phyloP scores from a whole-genome alignment of 495 filamentous ascomycete species.

The Daldinia grandis region DNA sequence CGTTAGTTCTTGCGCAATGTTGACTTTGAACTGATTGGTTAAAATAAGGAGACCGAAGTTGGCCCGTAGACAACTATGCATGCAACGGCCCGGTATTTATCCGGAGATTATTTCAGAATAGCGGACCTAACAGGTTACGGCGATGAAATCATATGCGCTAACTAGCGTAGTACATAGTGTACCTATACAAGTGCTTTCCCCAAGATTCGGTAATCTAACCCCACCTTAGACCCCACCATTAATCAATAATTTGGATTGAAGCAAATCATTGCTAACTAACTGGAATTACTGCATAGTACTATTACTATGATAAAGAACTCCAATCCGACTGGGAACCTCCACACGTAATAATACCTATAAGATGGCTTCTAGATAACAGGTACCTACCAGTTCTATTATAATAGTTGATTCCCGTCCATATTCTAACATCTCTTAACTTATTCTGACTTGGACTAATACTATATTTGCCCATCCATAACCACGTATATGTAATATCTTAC shows the following conservation, averaged over 20 bases:
- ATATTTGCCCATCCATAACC: not conserved
- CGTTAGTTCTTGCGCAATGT: slow-evolving; percentile 21
- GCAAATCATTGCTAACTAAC: not conserved
- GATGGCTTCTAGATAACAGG: too few relatives aligned
- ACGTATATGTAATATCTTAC: not conserved
- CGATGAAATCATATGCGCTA: too few relatives aligned
- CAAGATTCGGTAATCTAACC: not conserved
- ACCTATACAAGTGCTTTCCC: not conserved
- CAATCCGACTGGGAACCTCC: too few relatives aligned
- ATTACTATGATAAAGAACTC: too few relatives aligned
- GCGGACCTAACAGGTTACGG: too few relatives aligned
- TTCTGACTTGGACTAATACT: not conserved
- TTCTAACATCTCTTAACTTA: too few relatives aligned
- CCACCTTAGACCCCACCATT: not conserved
- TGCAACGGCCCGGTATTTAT: not conserved
- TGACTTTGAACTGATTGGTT: slow-evolving; percentile 35
- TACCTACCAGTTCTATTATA: too few relatives aligned
- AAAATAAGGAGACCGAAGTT: slow-evolving; percentile 8
- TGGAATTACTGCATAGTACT: not conserved
- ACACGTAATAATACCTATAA: too few relatives aligned
- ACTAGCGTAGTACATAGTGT: too few relatives aligned
- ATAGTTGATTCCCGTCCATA: too few relatives aligned
- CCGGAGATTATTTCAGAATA: not conserved
- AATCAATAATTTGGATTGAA: not conserved
- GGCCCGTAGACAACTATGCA: not conserved